Evolutionary conservation across 2,329 filamentous ascomycete species (phyloP), one percentile per base, ranked within the genome.

Genomic region (Aureobasidium sp.): DNA sequence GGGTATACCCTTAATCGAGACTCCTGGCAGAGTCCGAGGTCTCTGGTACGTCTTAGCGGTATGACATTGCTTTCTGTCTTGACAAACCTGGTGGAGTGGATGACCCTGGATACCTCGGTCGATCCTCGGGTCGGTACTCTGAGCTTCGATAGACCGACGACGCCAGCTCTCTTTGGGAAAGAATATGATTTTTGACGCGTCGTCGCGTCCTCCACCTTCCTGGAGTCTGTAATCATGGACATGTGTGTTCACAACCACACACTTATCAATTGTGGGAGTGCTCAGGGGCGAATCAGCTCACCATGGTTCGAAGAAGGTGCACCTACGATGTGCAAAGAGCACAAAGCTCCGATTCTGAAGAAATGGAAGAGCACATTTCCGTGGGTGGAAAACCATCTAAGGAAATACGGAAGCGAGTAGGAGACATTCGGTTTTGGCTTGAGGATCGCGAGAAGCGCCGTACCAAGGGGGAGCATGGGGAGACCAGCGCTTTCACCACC

Each of bases 141-240:
- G 41, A 3, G n/a, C n/a, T 39, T 1, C 0, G n/a, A 15, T 16
- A 45, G 4, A n/a, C 54, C 54, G 54, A 58, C 39, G 15, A 58
- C 54, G 41, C 54, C 54, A 48, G 54, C 54, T 30, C 15, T 11
- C 21, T 41, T 58, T 10, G 7, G 42, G 54, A 58, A 36, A 58
- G 37, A 42, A n/a, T 58, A 58, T 45, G 42, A 15, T 13, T 8
- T 58, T 48, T 27, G 42, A 15, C 54, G 54, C 54, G 54, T 58
- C 54, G 54, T 58, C 54, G 54, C 54, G 54, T 58, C 54, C 39
- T 58, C 54, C 54, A 13, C 10, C 21, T 36, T 34, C 15, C 21
- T 32, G 8, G 39, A 45, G 39, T 36, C 39, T 27, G 29, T 11
- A 36, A 47, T 16, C 21, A 29, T 29, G 16, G 30, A 37, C 21